phyloP scores from a whole-genome alignment of 352 stramenopile genomes.

The Aphanomyces cochlioides region DNA sequence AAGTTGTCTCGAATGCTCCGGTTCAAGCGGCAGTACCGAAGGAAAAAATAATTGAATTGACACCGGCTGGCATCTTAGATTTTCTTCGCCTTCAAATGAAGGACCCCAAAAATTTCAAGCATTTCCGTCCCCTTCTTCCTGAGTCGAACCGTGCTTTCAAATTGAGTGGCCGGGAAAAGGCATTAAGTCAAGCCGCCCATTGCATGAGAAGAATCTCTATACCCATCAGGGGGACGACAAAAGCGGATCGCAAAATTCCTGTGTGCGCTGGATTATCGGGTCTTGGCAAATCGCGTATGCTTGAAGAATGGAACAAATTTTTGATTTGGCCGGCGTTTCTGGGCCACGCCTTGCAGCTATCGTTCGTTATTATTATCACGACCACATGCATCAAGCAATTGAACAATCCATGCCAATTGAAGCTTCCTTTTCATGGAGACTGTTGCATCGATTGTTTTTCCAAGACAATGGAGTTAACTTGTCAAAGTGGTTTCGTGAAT shows the following conservation, averaged over 20 bases:
- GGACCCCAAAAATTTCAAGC: background rate
- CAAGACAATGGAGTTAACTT: background rate
- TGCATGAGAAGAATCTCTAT: background rate
- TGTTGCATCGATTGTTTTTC: background rate
- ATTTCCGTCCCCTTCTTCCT: background rate
- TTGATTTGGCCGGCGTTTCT: background rate
- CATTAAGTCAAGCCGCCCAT: background rate
- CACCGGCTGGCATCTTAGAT: background rate
- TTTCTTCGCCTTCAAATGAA: background rate
- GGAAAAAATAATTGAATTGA: background rate
- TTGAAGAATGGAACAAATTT: background rate
- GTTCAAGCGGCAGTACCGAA: background rate
- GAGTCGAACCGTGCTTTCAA: background rate
- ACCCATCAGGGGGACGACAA: background rate
- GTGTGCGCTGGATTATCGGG: background rate
- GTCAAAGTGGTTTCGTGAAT: background rate
- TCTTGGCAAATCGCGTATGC: background rate
- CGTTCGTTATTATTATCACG: background rate
- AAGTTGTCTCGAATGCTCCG: background rate
- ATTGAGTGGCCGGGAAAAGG: background rate
- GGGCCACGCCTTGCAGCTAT: background rate
- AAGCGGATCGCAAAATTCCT: background rate
- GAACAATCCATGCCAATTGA: background rate
- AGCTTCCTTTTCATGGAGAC: slow-evolving; percentile 1
- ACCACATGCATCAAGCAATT: slow-evolving; percentile 1